These are phyloP conservation scores for Coelastrella sp. DNA, from an alignment of 139 green algal genomes.

Conservation along the genomic window DNA sequence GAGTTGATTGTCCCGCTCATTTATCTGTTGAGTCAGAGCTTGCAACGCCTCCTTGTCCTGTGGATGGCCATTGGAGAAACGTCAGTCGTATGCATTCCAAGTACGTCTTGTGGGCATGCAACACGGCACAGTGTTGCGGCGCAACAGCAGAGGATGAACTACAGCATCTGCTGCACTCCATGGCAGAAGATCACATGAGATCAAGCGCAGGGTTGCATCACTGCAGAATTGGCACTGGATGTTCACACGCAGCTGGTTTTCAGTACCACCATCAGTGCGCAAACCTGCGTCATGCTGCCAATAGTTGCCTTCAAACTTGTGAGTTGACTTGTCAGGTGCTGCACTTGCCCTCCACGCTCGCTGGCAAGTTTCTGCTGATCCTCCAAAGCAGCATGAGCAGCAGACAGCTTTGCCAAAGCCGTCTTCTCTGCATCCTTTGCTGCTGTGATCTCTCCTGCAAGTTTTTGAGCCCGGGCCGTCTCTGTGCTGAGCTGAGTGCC, in stretches of 20 bases:
- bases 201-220: too few relatives aligned
- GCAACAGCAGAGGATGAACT: too few relatives aligned
- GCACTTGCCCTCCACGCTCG: background rate
- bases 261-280: too few relatives aligned
- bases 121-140: background rate
- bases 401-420: conserved; percentile 42
- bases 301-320: background rate
- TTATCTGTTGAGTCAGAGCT: conserved; percentile 4
- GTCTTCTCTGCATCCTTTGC: conserved; percentile 42
- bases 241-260: too few relatives aligned
- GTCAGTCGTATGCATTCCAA: background rate
- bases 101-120: background rate
- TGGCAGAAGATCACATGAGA: too few relatives aligned
- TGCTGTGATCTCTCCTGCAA: conserved; percentile 26
- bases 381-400: conserved; percentile 17
- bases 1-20: background rate
- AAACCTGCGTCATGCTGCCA: background rate
- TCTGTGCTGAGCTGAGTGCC: conserved; percentile 15
- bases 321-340: conserved; percentile 3
- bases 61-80: background rate
- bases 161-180: too few relatives aligned
- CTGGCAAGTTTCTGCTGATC: conserved; percentile 5
- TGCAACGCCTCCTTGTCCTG: conserved; percentile 14
- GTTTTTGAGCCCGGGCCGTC: conserved; percentile 30
- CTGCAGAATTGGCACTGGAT: too few relatives aligned